Conservation (phyloP, 2,329 filamentous ascomycete species). For the Aspergillus sp. region DNA sequence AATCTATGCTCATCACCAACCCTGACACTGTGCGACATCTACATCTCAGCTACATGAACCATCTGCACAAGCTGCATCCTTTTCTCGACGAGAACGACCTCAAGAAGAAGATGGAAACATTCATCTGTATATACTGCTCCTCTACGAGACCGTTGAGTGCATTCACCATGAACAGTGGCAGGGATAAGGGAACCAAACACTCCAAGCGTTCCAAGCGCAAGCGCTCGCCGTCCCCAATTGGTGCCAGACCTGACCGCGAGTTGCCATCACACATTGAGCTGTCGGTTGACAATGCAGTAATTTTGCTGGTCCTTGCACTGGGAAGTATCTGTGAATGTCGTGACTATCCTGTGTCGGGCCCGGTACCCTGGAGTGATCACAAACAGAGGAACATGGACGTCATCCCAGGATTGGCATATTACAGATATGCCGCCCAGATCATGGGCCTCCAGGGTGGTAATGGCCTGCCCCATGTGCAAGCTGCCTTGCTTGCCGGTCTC, state of each 20-base stretch:
- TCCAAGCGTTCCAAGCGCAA: too few relatives aligned
- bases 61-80: too few relatives aligned
- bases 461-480: constrained; percentile 76
- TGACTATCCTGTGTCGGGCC: constrained; percentile 41
- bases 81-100: constrained; percentile 49
- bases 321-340: constrained; percentile 68
- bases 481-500: too few relatives aligned
- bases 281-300: constrained; percentile 69
- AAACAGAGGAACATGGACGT: too few relatives aligned
- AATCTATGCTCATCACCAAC: constrained; percentile 46
- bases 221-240: too few relatives aligned
- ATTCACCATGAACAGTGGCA: too few relatives aligned
- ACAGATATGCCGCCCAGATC: constrained; percentile 76
- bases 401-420: too few relatives aligned
- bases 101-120: constrained; percentile 44
- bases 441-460: constrained; percentile 71
- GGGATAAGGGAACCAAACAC: too few relatives aligned
- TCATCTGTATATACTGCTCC: constrained; percentile 44
- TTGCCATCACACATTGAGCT: constrained; percentile 38
- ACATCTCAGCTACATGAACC: constrained; percentile 51
- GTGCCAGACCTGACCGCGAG: too few relatives aligned
- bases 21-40: constrained; percentile 43
- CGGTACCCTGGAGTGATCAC: constrained; percentile 39
- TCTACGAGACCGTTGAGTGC: too few relatives aligned
- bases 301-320: constrained; percentile 74